Evolutionary conservation across 352 stramenopile genomes (phyloP).

Genomic region (Pythium plurisporium): DNA sequence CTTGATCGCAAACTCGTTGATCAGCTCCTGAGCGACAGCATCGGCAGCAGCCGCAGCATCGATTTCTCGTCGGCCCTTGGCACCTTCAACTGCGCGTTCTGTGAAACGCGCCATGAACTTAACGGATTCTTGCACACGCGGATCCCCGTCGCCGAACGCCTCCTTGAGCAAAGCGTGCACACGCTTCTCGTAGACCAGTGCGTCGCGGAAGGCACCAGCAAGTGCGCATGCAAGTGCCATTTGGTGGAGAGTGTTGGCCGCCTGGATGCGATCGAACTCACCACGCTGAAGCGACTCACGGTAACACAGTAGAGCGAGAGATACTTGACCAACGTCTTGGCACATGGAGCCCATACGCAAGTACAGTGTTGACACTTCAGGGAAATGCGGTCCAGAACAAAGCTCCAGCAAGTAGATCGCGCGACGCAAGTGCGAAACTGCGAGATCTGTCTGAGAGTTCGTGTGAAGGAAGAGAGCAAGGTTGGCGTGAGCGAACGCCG

Average conservation of each 20-base stretch:
- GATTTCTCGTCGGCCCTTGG: constrained; percentile 73
- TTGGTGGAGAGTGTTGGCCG: constrained; percentile 83
- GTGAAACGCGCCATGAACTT: constrained; percentile 88
- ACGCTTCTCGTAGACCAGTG: constrained; percentile 88
- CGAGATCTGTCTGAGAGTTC: constrained; percentile 78
- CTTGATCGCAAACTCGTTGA: constrained; percentile 77
- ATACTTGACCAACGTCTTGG: constrained; percentile 85
- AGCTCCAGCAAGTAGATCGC: constrained; percentile 93
- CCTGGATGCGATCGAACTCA: constrained; percentile 84
- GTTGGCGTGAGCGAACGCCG: constrained; percentile 87
- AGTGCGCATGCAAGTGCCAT: constrained; percentile 82
- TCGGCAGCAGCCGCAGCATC: constrained; percentile 74
- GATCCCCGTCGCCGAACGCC: constrained; percentile 74
- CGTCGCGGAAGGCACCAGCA: constrained; percentile 78
- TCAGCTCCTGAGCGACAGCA: constrained; percentile 67
- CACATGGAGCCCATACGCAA: constrained; percentile 95
- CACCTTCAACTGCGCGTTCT: constrained; percentile 81
- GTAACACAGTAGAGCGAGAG: constrained; percentile 85
- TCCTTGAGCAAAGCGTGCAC: constrained; percentile 82
- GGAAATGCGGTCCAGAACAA: constrained; percentile 85
- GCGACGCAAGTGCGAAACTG: constrained; percentile 87
- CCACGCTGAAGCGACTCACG: constrained; percentile 83
- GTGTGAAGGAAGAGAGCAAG: constrained; percentile 90
- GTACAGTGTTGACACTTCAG: constrained; percentile 89
- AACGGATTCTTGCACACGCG: constrained; percentile 69